A percentile compares a stretch with the other conserved stretches of the same genome.
Conservation (phyloP, 1,139 yeast genomes). For the Suhomyces wounanorum region DNA sequence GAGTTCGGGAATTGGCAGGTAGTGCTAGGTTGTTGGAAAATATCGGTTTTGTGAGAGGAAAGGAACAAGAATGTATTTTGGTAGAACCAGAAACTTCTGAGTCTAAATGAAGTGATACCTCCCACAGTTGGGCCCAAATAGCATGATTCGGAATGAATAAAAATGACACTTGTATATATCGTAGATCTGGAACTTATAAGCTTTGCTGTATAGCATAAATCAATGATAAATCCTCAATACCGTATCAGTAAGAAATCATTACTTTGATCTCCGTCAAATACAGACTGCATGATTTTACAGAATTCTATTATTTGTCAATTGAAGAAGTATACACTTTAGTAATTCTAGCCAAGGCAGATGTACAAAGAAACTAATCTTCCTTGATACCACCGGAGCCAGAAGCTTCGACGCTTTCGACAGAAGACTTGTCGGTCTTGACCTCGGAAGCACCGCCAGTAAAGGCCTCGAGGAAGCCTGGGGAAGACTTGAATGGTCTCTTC, state of each 20-base stretch:
- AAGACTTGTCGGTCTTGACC: constrained; percentile 78
- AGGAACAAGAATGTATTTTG: constrained; percentile 62
- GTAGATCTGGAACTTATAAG: too few species aligned
- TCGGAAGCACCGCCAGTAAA: constrained; percentile 58
- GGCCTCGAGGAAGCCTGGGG: constrained; percentile 75
- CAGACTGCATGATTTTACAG: not conserved
- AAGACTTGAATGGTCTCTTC: constrained; percentile 95
- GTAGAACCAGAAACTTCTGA: constrained; percentile 29
- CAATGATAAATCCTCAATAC: too few species aligned
- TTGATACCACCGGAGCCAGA: constrained; percentile 90
- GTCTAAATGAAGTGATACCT: not conserved
- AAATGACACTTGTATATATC: not conserved
- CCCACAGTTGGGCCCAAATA: too few species aligned
- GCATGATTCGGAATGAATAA: not conserved
- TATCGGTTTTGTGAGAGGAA: constrained; percentile 58
- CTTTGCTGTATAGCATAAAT: too few species aligned
- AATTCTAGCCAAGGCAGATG: not conserved
- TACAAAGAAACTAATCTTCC: constrained; percentile 59
- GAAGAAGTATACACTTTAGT: not conserved
- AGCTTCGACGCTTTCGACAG: constrained; percentile 82
- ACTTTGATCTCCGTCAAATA: too few species aligned
- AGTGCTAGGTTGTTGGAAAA: constrained; percentile 64
- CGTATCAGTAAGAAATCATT: too few species aligned
- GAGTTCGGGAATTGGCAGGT: constrained; percentile 55
- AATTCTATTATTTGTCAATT: not conserved